These are phyloP conservation scores for Coemansia sp. DNA, from an alignment of 192 early-diverging fungal species.

Conservation along the genomic window DNA sequence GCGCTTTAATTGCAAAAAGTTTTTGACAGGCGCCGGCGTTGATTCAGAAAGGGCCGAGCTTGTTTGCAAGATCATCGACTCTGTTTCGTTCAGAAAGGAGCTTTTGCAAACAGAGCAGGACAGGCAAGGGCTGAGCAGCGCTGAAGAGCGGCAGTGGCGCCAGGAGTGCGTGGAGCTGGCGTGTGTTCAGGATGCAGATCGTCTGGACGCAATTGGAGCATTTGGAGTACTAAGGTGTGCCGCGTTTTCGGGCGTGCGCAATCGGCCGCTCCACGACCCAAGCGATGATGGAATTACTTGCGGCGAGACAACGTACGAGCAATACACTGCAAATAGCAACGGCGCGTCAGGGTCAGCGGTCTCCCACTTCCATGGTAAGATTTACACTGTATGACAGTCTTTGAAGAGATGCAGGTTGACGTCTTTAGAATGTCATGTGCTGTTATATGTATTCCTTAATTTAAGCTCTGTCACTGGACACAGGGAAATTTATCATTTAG, in stretches of 20 bases:
- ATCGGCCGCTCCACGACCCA: slow-evolving; percentile 59
- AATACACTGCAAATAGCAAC: slow-evolving; percentile 57
- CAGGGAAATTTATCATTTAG: not conserved
- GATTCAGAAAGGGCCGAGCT: slow-evolving; percentile 46
- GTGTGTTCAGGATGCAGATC: slow-evolving; percentile 73
- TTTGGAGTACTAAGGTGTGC: slow-evolving; percentile 74
- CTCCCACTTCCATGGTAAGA: slow-evolving; percentile 64
- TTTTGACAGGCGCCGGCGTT: slow-evolving; percentile 53
- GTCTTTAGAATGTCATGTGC: not conserved
- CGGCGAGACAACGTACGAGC: slow-evolving; percentile 61
- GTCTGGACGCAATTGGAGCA: slow-evolving; percentile 71
- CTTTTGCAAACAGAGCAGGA: slow-evolving; percentile 53
- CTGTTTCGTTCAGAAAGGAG: slow-evolving; percentile 69
- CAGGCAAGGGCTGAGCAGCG: slow-evolving; percentile 14
- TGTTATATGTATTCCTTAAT: not conserved
- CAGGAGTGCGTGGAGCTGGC: slow-evolving; percentile 59
- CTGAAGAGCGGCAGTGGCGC: slow-evolving; percentile 55
- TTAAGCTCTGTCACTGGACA: not conserved
- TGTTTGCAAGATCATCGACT: slow-evolving; percentile 60
- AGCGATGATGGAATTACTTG: slow-evolving; percentile 45
- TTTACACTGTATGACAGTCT: not conserved
- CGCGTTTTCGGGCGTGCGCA: slow-evolving; percentile 67
- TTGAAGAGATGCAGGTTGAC: not conserved
- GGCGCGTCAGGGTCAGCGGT: slow-evolving; percentile 58
- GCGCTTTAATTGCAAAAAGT: slow-evolving; percentile 50